Base-by-base conservation (phyloP, 441 rosid genomes). In the Erodium moschatum region DNA sequence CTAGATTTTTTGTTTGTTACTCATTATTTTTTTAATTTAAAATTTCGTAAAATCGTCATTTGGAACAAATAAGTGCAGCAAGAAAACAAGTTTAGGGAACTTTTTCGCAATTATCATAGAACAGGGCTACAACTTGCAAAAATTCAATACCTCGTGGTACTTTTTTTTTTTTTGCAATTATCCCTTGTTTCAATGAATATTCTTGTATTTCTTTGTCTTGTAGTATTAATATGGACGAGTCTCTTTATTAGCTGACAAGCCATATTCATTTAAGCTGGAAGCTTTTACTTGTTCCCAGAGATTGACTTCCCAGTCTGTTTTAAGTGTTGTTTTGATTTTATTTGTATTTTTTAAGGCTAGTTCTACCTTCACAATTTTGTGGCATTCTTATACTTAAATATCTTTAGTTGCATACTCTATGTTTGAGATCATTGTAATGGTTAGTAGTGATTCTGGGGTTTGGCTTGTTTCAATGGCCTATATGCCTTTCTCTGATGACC, bases 231-330 rank as follows among this genome's bases (percentile, higher is more conserved):
- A 44, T 44, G n/a, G 13, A 44, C 11, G 50, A 10, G 50, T 44
- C 50, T 44, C 50, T 44, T 10, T 44, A 24, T 44, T 11, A 2
- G 62, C 16, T 56, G 8, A 6, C 19, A 18, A 21, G 10, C 27
- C 16, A 16, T 56, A 6, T 56, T 21, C 21, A 20, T 20, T 56
- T n/a, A 56, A 16, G 62, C 65, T 65, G 15, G 24, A 15, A 40
- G 66, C 21, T 1, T 20, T 65, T 74, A 8, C 60, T 20, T 62
- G 65, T 62, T 62, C 38, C 65, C 65, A 7, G n/a, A 16, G 8
- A 4, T 19, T 10, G 15, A 27, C 20, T 62, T 13, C 31, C 38
- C 33, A 10, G 24, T 62, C 6, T 27, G 35, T 62, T 21, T 61
- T 61, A 5, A 31, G 65, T 18, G 10, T 62, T 62, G 9, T 62